phyloP scores from a whole-genome alignment of 2,329 filamentous ascomycete genomes.

The Cercospora berteroae region DNA sequence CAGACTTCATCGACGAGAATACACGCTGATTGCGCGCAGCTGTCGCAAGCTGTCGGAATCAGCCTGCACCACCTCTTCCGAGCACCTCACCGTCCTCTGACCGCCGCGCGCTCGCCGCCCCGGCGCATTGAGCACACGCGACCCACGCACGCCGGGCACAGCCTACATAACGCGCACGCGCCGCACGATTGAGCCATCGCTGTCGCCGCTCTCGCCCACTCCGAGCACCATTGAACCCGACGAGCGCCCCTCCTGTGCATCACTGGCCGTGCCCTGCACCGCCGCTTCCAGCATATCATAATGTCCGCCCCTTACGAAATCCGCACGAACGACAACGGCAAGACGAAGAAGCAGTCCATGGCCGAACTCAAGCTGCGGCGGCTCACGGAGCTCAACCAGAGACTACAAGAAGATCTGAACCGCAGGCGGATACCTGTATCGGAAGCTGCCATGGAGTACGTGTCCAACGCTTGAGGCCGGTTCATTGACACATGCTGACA shows the following conservation, averaged over 20 bases:
- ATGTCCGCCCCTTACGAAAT: constrained; percentile 66
- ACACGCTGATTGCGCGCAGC: constrained; percentile 9
- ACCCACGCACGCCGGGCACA: constrained; percentile 1
- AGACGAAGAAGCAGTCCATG: constrained; percentile 99
- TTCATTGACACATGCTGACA: constrained; percentile 3
- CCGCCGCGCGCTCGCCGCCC: constrained; percentile 8
- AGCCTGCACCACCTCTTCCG: constrained; percentile 2
- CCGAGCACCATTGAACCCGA: neutral
- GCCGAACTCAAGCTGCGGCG: constrained; percentile 95
- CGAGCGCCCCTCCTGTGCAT: neutral
- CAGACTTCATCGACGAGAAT: constrained; percentile 11
- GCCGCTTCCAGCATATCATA: constrained; percentile 28
- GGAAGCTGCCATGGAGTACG: constrained; percentile 69
- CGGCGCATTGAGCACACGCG: constrained; percentile 13
- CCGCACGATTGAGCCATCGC: neutral
- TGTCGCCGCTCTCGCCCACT: constrained; percentile 1
- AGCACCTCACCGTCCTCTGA: constrained; percentile 6
- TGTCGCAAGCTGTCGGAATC: constrained; percentile 13
- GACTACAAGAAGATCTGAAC: constrained; percentile 92
- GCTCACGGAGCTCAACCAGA: constrained; percentile 93
- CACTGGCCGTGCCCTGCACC: neutral
- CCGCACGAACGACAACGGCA: constrained; percentile 62
- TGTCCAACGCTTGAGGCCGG: constrained; percentile 5
- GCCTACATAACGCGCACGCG: constrained; percentile 7
- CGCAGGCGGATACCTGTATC: constrained; percentile 93